Conservation (phyloP, 257 asterid species). For the Forsythia suspensa region DNA sequence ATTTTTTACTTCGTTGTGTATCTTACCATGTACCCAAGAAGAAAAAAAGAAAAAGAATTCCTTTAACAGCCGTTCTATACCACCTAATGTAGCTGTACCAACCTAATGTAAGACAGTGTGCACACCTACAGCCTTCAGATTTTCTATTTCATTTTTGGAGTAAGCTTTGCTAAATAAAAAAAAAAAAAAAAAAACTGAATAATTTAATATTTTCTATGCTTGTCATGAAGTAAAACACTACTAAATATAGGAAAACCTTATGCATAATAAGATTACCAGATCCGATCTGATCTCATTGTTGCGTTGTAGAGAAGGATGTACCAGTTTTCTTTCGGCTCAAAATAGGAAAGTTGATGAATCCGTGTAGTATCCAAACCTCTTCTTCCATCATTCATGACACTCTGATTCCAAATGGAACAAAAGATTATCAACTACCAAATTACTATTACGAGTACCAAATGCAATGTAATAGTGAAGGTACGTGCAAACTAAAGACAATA, state of each 20-base stretch:
- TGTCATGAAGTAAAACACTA: not conserved
- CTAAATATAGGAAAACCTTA: not conserved
- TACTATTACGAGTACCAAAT: not conserved
- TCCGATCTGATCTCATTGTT: not conserved
- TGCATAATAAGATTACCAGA: not conserved
- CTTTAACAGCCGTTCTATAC: not conserved
- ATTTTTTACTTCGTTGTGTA: not conserved
- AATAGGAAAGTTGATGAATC: not conserved
- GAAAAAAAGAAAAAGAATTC: no score
- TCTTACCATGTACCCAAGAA: not conserved
- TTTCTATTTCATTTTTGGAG: not conserved
- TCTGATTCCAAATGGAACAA: not conserved
- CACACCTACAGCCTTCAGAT: no score
- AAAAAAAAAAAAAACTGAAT: no score
- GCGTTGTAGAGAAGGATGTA: not conserved
- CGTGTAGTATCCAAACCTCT: not conserved
- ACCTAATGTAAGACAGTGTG: not conserved
- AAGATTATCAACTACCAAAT: not conserved
- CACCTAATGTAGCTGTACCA: no score
- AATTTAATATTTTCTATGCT: not conserved
- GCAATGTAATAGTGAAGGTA: no score
- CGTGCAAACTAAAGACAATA: no score
- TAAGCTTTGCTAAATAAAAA: not conserved
- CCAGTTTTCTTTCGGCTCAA: not conserved
- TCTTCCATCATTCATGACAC: not conserved